A percentile compares a stretch with the other conserved stretches of the same genome.
Conservation (phyloP, 345 rosid genomes). For the Lenwebbia sp. region DNA sequence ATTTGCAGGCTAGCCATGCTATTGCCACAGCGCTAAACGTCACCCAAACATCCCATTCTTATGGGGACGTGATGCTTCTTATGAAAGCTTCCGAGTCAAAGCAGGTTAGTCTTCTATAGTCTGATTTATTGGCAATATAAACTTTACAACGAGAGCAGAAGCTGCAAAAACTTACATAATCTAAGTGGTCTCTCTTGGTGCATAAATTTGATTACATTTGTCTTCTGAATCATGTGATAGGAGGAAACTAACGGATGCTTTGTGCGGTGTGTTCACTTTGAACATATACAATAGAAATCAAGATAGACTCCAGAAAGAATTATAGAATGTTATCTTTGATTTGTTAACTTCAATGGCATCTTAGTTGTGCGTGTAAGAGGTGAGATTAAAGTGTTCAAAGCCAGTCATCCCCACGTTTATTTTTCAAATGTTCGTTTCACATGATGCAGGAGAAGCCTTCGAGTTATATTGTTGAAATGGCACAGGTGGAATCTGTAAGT, state of each 20-base stretch:
- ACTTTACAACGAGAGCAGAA: not conserved
- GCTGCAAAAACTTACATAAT: not conserved
- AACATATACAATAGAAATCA: not conserved
- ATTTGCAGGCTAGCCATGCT: conserved; percentile 60
- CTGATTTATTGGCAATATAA: not conserved
- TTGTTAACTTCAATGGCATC: not conserved
- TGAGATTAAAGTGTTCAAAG: not conserved
- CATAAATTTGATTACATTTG: not conserved
- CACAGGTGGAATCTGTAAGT: conserved; percentile 75
- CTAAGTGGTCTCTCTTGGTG: not conserved
- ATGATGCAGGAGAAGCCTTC: conserved; percentile 65
- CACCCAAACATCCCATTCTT: conserved; percentile 80
- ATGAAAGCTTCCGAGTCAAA: conserved; percentile 48
- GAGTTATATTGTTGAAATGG: conserved; percentile 94
- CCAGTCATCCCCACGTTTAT: not conserved
- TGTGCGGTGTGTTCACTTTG: not conserved
- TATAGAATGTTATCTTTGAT: not conserved
- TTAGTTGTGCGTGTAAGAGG: not conserved
- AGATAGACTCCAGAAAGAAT: not conserved
- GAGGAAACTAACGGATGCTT: not conserved
- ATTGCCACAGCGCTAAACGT: conserved; percentile 78
- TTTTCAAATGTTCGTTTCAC: not conserved
- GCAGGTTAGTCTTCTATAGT: conserved; percentile 29
- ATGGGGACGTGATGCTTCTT: conserved; percentile 78
- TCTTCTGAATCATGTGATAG: not conserved